Conservation (phyloP, 768 basidiomycete species). For the Lactarius sp. region DNA sequence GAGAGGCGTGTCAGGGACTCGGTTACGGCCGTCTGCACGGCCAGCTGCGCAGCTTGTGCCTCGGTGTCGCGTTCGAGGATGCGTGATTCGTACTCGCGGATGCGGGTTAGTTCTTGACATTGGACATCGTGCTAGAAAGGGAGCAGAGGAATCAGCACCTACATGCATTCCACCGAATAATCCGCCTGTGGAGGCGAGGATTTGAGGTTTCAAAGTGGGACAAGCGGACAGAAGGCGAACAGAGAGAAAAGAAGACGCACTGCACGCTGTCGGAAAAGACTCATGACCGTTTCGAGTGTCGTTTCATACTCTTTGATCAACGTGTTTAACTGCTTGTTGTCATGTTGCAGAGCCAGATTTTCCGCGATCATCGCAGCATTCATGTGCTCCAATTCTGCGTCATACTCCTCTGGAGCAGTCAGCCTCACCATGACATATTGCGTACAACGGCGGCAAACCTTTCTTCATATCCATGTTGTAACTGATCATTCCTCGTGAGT, state of each 20-base stretch:
- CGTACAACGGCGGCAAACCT: constrained; percentile 43
- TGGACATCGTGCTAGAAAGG: constrained; percentile 77
- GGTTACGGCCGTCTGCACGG: constrained; percentile 59
- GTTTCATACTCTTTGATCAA: constrained; percentile 96
- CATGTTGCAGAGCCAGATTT: constrained; percentile 80
- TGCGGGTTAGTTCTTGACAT: constrained; percentile 82
- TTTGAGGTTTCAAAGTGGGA: too few species aligned
- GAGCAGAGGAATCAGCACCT: constrained; percentile 3
- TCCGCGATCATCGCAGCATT: constrained; percentile 72
- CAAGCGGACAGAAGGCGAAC: too few species aligned
- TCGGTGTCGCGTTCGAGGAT: constrained; percentile 74
- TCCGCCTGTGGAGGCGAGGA: too few species aligned
- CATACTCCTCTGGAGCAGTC: constrained; percentile 68
- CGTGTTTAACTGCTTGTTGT: constrained; percentile 91
- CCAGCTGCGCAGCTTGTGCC: constrained; percentile 52
- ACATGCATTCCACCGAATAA: background rate
- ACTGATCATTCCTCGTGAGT: constrained; percentile 34
- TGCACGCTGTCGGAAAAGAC: constrained; percentile 82
- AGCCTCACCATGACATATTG: background rate
- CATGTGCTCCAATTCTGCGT: constrained; percentile 86
- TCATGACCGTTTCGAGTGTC: constrained; percentile 93
- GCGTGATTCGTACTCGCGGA: constrained; percentile 86
- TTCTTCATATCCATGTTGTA: constrained; percentile 87
- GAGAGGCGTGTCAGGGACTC: constrained; percentile 68
- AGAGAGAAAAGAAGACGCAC: constrained; percentile 47